phyloP scores from a whole-genome alignment of 352 stramenopile species.

The Discostella stelligera region DNA sequence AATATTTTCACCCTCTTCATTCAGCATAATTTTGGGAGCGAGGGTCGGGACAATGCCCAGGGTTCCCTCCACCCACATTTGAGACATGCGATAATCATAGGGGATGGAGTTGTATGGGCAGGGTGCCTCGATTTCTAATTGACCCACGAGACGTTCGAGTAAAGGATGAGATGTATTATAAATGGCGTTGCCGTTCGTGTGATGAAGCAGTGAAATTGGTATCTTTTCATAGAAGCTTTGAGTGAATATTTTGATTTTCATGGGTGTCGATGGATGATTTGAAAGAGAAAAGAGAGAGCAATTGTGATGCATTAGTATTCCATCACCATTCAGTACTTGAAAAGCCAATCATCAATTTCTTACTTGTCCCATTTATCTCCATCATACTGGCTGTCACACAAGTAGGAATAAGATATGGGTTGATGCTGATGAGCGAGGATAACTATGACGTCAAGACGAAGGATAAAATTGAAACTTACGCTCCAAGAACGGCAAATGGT shows the following conservation, averaged over 20 bases:
- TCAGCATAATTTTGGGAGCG: slow-evolving; percentile 65
- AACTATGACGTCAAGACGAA: neutral
- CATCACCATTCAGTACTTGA: too few relatives aligned
- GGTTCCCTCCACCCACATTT: slow-evolving; percentile 69
- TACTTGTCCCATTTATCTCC: slow-evolving; percentile 70
- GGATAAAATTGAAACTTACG: slow-evolving; percentile 27
- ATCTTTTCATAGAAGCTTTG: slow-evolving; percentile 61
- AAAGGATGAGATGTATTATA: slow-evolving; percentile 71
- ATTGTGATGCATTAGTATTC: too few relatives aligned
- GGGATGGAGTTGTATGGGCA: slow-evolving; percentile 69
- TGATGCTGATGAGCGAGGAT: neutral
- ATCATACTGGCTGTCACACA: slow-evolving; percentile 50
- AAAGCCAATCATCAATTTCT: too few relatives aligned
- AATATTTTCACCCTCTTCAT: slow-evolving; percentile 62
- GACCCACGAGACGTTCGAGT: slow-evolving; percentile 54
- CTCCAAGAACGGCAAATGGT: slow-evolving; percentile 68
- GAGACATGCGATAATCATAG: slow-evolving; percentile 70
- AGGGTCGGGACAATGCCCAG: slow-evolving; percentile 56
- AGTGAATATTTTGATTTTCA: too few relatives aligned
- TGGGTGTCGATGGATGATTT: too few relatives aligned
- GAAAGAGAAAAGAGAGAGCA: too few relatives aligned
- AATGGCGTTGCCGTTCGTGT: slow-evolving; percentile 77
- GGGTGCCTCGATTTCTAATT: slow-evolving; percentile 66
- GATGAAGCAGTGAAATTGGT: slow-evolving; percentile 59
- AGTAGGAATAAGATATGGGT: slow-evolving; percentile 1